Percentiles rank a stretch among this genome's conserved stretches.
These are phyloP conservation scores for Boechera divaricarpa DNA, from an alignment of 345 rosid species.

Conservation along the genomic window DNA sequence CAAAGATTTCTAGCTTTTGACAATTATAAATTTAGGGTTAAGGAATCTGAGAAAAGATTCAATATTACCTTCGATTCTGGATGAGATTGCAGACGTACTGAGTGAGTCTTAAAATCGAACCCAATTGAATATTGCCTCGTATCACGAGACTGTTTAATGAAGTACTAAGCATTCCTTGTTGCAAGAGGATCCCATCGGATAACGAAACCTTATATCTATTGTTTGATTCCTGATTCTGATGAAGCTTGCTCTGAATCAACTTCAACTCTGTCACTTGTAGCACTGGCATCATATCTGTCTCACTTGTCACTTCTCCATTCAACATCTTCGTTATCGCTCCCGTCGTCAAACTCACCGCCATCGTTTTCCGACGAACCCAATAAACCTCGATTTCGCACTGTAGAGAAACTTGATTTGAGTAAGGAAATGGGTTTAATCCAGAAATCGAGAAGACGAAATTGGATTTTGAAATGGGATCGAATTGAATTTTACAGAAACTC, in stretches of 20 bases:
- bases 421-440: neutral
- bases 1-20: neutral
- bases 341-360: constrained; percentile 61
- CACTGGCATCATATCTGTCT: constrained; percentile 61
- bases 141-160: constrained; percentile 58
- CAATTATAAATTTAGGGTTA: neutral
- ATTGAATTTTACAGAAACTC: constrained; percentile 6
- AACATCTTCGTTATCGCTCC: constrained; percentile 64
- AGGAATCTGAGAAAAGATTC: neutral
- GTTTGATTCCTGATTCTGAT: constrained; percentile 34
- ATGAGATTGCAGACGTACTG: constrained; percentile 63
- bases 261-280: constrained; percentile 80
- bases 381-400: neutral
- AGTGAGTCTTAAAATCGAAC: constrained; percentile 63
- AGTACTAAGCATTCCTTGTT: constrained; percentile 79
- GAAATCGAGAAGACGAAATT: constrained; percentile 8
- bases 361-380: neutral
- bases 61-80: constrained; percentile 65
- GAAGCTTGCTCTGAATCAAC: constrained; percentile 57
- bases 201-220: constrained; percentile 59
- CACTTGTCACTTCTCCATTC: constrained; percentile 51
- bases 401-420: neutral
- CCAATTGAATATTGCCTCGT: constrained; percentile 58
- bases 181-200: constrained; percentile 66
- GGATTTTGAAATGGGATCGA: neutral